Evolutionary conservation across 768 basidiomycete genomes (phyloP).

Genomic region (Suillus plorans): DNA sequence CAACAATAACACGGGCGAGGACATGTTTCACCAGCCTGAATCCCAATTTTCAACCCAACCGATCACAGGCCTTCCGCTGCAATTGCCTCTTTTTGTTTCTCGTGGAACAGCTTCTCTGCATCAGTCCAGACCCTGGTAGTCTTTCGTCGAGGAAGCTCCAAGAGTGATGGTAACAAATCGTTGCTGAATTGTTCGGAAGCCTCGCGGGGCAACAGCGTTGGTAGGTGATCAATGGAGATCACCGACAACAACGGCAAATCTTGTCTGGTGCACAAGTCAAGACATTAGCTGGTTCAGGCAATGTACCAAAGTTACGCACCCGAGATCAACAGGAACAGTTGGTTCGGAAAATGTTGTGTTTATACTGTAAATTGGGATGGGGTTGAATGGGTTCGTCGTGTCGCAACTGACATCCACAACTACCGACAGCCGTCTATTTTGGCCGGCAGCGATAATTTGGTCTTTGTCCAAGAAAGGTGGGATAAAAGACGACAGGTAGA

Average conservation of each 20-base stretch:
- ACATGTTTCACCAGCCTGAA: neutral
- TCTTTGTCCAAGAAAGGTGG: slow-evolving; percentile 79
- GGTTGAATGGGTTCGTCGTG: slow-evolving; percentile 98
- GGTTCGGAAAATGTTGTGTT: slow-evolving; percentile 95
- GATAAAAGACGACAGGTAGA: slow-evolving; percentile 87
- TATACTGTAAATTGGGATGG: slow-evolving; percentile 90
- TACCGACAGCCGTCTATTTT: slow-evolving; percentile 64
- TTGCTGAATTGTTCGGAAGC: slow-evolving; percentile 94
- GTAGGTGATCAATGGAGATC: slow-evolving; percentile 95
- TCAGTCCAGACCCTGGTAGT: slow-evolving; percentile 82
- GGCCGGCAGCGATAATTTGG: slow-evolving; percentile 71
- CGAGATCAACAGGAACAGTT: slow-evolving; percentile 82
- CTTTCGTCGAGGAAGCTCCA: slow-evolving; percentile 68
- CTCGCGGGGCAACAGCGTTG: slow-evolving; percentile 92
- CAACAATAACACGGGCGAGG: neutral
- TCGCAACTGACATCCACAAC: slow-evolving; percentile 99
- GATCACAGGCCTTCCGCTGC: slow-evolving; percentile 15
- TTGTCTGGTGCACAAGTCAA: slow-evolving; percentile 36
- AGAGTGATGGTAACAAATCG: slow-evolving; percentile 82
- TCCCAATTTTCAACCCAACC: neutral
- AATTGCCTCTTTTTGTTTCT: slow-evolving; percentile 58
- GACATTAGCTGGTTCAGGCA: neutral
- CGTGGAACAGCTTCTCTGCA: slow-evolving; percentile 79
- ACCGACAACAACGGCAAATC: slow-evolving; percentile 75
- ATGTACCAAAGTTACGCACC: slow-evolving; percentile 45